A percentile compares a stretch with the other conserved stretches of the same genome.
Evolutionary conservation across 176 grass and related monocot genomes (phyloP).

Genomic region (Eremochloa ophiuroides): DNA sequence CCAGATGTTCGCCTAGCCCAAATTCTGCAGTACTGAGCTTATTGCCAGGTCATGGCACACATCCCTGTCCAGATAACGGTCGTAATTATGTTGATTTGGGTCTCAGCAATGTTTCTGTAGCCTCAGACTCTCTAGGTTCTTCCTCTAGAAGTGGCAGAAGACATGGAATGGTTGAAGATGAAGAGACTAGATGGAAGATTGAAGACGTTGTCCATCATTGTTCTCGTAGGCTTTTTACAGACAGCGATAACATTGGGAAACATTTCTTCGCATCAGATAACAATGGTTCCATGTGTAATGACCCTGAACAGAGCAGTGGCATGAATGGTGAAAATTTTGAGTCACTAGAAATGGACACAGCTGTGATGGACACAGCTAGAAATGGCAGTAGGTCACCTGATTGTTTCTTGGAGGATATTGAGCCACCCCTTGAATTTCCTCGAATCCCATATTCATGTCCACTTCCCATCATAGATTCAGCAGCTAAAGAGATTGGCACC

Average conservation of each 20-base stretch:
- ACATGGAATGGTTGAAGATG: slow-evolving; percentile 30
- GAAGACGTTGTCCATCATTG: slow-evolving; percentile 36
- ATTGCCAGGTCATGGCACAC: slow-evolving; percentile 31
- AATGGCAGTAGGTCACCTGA: slow-evolving; percentile 31
- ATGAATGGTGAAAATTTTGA: slow-evolving; percentile 24
- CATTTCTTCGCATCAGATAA: slow-evolving; percentile 27
- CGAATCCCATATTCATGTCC: slow-evolving; percentile 68
- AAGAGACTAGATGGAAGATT: slow-evolving; percentile 38
- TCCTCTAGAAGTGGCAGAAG: slow-evolving; percentile 6
- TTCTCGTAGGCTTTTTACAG: slow-evolving; percentile 43
- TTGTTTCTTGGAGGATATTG: slow-evolving; percentile 45
- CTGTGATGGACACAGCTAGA: slow-evolving; percentile 35
- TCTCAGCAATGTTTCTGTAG: slow-evolving; percentile 26
- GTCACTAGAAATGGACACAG: too few species aligned
- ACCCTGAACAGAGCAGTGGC: slow-evolving; percentile 24
- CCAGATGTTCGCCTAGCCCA: slow-evolving; percentile 29
- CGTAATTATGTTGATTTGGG: neutral
- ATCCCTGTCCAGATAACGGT: slow-evolving; percentile 19
- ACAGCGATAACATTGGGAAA: slow-evolving; percentile 29
- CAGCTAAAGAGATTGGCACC: slow-evolving; percentile 22
- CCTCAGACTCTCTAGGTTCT: slow-evolving; percentile 8
- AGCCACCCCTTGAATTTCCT: slow-evolving; percentile 25
- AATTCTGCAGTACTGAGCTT: slow-evolving; percentile 45
- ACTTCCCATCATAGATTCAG: slow-evolving; percentile 44
- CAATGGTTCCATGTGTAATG: slow-evolving; percentile 21